A percentile compares a stretch with the other conserved stretches of the same genome.
These are phyloP conservation scores for Ambrosia hybrid DNA, from an alignment of 140 eudicot genomes.

Conservation along the genomic window DNA sequence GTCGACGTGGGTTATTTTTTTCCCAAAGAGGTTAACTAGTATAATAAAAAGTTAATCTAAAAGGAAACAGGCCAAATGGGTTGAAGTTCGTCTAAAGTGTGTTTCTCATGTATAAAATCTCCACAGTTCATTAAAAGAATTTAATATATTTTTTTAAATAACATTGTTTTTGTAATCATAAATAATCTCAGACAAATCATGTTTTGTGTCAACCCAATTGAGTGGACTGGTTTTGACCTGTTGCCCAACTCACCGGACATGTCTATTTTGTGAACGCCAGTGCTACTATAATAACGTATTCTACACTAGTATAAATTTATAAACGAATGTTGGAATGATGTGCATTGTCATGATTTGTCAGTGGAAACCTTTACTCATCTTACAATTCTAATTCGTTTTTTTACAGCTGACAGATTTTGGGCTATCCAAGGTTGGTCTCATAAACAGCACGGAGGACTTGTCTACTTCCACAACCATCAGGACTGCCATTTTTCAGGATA, in stretches of 20 bases:
- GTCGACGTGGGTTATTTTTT: neutral
- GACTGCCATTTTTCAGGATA: no score
- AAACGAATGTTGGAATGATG: neutral
- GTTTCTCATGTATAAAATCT: neutral
- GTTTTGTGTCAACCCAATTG: neutral
- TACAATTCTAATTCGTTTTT: no score
- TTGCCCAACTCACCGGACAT: neutral
- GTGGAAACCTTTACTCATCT: slow-evolving; percentile 4
- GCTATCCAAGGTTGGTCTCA: no score
- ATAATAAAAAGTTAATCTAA: neutral
- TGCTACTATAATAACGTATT: slow-evolving; percentile 4
- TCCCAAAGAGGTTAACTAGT: neutral
- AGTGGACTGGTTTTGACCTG: neutral
- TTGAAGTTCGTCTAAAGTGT: neutral
- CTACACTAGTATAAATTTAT: neutral
- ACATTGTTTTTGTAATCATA: neutral
- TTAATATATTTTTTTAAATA: neutral
- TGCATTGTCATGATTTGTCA: slow-evolving; percentile 8
- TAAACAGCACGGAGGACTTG: no score
- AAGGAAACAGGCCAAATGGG: neutral
- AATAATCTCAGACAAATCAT: neutral
- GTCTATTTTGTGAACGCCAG: neutral
- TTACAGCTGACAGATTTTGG: no score
- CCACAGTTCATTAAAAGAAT: neutral
- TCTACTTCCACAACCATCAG: no score